Evolutionary conservation across 352 stramenopile species (phyloP).

Genomic region (Hyaloperonospora arabidopsidis): DNA sequence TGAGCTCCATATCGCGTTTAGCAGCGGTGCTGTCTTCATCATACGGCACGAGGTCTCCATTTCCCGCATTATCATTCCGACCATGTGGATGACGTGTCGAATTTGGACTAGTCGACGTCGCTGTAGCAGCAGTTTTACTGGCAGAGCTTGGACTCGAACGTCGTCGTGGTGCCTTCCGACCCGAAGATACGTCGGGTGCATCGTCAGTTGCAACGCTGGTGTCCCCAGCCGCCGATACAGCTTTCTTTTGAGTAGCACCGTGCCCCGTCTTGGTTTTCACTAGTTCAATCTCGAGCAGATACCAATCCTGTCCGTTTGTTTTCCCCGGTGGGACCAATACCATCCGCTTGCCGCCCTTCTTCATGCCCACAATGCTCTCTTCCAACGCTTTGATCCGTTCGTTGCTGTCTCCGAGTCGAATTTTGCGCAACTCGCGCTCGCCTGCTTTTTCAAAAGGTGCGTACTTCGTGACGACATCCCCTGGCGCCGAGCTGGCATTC

Average conservation of each 20-base stretch:
- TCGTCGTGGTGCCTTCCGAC: conserved; percentile 27
- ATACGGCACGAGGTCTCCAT: conserved; percentile 44
- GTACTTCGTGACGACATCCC: conserved; percentile 72
- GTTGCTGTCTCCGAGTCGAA: conserved; percentile 64
- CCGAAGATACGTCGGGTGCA: conserved; percentile 10
- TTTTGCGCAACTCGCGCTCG: conserved; percentile 52
- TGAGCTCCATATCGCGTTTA: conserved; percentile 50
- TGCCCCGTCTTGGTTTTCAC: conserved; percentile 61
- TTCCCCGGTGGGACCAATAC: conserved; percentile 80
- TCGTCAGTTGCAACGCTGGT: conserved; percentile 12
- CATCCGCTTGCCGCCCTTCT: conserved; percentile 79
- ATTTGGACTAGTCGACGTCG: conserved; percentile 17
- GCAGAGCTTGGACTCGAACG: conserved; percentile 27
- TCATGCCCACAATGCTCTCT: conserved; percentile 85
- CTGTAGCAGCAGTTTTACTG: conserved; percentile 5
- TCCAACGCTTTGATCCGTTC: conserved; percentile 86
- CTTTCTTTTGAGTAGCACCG: conserved; percentile 26
- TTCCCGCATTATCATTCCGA: conserved; percentile 13
- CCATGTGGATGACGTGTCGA: conserved; percentile 11
- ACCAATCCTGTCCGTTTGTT: conserved; percentile 77
- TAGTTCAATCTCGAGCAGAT: conserved; percentile 68
- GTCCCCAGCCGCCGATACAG: conserved; percentile 15
- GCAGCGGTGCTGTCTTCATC: conserved; percentile 30
- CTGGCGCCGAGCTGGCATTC: conserved; percentile 44
- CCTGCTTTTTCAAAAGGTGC: conserved; percentile 59